Conservation (phyloP, 2,329 filamentous ascomycete species). For the Hypoxylon sp. region DNA sequence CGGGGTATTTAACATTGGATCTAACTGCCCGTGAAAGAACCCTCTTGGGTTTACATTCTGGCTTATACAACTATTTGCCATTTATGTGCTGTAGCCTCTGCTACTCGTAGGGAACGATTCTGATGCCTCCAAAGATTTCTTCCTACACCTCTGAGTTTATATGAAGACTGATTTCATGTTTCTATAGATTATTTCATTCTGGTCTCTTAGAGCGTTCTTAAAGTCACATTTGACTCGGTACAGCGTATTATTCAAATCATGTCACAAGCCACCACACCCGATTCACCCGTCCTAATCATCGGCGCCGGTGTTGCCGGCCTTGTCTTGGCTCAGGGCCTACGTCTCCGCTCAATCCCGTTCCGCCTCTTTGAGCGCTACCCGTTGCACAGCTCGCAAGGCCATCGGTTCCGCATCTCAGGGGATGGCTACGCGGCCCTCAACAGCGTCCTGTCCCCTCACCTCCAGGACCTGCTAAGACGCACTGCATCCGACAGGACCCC, state of each 20-base stretch:
- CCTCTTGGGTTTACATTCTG: neutral
- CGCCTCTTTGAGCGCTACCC: constrained; percentile 52
- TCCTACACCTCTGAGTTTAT: no score
- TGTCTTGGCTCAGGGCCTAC: constrained; percentile 55
- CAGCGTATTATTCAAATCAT: constrained; percentile 18
- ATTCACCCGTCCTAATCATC: constrained; percentile 55
- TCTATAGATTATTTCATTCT: no score
- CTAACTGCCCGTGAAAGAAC: neutral
- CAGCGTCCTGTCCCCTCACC: constrained; percentile 48
- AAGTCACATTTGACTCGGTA: neutral
- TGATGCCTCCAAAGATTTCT: neutral
- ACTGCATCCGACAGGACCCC: constrained; percentile 44
- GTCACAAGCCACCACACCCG: constrained; percentile 14
- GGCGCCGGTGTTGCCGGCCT: constrained; percentile 63
- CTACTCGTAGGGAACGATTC: neutral
- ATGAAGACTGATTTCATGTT: no score
- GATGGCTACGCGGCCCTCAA: constrained; percentile 48
- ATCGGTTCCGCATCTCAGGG: constrained; percentile 52
- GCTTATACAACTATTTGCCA: neutral
- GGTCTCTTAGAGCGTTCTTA: neutral
- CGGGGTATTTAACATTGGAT: neutral
- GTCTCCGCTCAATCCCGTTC: constrained; percentile 51
- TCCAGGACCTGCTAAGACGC: constrained; percentile 43
- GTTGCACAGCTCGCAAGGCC: constrained; percentile 48
- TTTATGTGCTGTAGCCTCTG: neutral